phyloP scores from a whole-genome alignment of 2,329 filamentous ascomycete species.

The Lasiodiplodia hormozganensis region DNA sequence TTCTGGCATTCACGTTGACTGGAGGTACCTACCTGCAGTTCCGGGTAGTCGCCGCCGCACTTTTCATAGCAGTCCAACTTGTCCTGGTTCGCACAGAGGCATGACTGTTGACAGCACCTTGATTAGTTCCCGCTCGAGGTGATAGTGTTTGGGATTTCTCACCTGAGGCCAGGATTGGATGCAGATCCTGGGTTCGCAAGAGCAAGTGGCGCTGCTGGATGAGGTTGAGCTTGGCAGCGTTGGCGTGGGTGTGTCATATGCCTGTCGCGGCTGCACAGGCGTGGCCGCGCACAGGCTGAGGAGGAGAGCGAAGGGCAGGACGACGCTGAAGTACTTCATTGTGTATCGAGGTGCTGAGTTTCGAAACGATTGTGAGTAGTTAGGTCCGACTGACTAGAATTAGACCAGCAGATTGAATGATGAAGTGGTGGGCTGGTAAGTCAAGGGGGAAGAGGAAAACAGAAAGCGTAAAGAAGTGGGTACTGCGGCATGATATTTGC shows the following conservation, averaged over 20 bases:
- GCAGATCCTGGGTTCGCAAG: constrained; percentile 27
- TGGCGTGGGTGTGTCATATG: neutral
- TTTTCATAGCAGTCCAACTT: constrained; percentile 29
- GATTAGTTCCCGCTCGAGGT: neutral
- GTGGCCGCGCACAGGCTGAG: neutral
- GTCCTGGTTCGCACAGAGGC: constrained; percentile 23
- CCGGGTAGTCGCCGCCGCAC: constrained; percentile 26
- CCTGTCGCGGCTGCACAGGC: constrained; percentile 4
- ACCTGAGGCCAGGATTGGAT: constrained; percentile 27
- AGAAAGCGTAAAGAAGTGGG: constrained; percentile 1
- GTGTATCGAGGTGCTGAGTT: neutral
- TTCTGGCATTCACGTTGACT: too few species aligned
- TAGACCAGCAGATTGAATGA: neutral
- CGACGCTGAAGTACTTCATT: constrained; percentile 23
- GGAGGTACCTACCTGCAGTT: constrained; percentile 14
- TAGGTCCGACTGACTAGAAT: neutral
- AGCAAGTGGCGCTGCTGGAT: constrained; percentile 22
- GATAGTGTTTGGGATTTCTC: neutral
- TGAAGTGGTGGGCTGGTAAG: constrained; percentile 2
- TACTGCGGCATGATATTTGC: constrained; percentile 11
- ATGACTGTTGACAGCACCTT: constrained; percentile 5
- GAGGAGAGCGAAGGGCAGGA: constrained; percentile 11
- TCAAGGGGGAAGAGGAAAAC: constrained; percentile 1
- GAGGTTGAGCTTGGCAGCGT: constrained; percentile 5
- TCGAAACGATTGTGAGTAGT: constrained; percentile 3